phyloP scores from a whole-genome alignment of 805 yeast species.

The Nakazawaea populi region DNA sequence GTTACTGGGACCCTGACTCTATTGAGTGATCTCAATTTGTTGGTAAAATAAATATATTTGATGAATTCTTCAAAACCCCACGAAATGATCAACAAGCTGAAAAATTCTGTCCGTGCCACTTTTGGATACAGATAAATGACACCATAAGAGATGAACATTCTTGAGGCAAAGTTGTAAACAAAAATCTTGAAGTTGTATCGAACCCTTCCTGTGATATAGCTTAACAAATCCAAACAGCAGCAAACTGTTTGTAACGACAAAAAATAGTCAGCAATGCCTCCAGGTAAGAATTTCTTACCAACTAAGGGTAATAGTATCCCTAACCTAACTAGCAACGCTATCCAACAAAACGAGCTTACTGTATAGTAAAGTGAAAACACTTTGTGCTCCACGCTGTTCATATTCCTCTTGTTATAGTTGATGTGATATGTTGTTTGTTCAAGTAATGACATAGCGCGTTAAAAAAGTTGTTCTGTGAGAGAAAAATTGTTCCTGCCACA shows the following conservation, averaged over 20 bases:
- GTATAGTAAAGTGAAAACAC: slow-evolving; percentile 5
- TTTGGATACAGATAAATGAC: slow-evolving; percentile 21
- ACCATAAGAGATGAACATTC: slow-evolving; percentile 13
- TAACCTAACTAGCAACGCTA: slow-evolving; percentile 42
- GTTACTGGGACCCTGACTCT: slow-evolving; percentile 11
- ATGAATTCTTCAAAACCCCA: slow-evolving; percentile 18
- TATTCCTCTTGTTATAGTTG: neutral
- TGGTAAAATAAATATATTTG: slow-evolving; percentile 20
- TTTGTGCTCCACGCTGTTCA: neutral
- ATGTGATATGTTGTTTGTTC: too few relatives aligned
- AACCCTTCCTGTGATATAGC: slow-evolving; percentile 9
- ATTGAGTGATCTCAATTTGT: slow-evolving; percentile 21
- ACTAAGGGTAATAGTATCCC: slow-evolving; percentile 53
- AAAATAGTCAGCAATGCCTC: slow-evolving; percentile 66
- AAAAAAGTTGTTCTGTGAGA: neutral
- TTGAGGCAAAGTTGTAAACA: slow-evolving; percentile 9
- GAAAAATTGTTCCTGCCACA: too few relatives aligned
- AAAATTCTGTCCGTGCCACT: slow-evolving; percentile 18
- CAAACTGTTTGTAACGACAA: slow-evolving; percentile 14
- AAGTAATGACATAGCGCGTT: too few relatives aligned
- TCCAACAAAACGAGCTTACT: slow-evolving; percentile 38
- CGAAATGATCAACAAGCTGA: slow-evolving; percentile 17
- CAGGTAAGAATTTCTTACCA: slow-evolving; percentile 60
- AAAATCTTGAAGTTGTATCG: slow-evolving; percentile 11
- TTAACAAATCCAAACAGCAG: slow-evolving; percentile 16